These are phyloP conservation scores for Kodamaea suecica DNA, from an alignment of 1,139 yeast species.

Conservation along the genomic window DNA sequence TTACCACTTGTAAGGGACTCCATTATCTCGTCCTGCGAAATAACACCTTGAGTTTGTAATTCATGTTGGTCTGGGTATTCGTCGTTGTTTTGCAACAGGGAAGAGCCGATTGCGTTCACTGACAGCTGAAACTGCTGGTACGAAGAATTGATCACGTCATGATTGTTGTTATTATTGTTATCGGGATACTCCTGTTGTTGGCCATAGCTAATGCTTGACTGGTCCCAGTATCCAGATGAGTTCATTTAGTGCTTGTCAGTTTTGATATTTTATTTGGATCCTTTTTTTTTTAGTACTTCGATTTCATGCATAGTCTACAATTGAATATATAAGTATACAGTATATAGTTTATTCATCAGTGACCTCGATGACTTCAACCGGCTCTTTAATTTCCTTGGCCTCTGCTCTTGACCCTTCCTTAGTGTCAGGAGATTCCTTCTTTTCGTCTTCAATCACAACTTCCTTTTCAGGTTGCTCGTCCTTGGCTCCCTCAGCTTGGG, in stretches of 20 bases:
- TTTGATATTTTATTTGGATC: background rate
- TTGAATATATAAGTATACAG: too few relatives aligned
- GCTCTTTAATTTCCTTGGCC: background rate
- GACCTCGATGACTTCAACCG: background rate
- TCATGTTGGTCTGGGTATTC: conserved; percentile 23
- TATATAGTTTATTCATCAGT: too few relatives aligned
- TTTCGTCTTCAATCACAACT: background rate
- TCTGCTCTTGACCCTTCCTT: background rate
- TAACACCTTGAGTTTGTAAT: conserved; percentile 32
- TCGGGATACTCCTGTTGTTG: conserved; percentile 5
- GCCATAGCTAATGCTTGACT: conserved; percentile 14
- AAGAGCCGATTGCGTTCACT: background rate
- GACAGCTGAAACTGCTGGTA: conserved; percentile 1
- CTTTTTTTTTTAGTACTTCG: too few relatives aligned
- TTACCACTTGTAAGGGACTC: conserved; percentile 30
- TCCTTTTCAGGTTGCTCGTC: conserved; percentile 6
- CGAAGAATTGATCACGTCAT: conserved; percentile 1
- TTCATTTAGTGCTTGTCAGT: conserved; percentile 22
- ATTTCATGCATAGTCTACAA: too few relatives aligned
- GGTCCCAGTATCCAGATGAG: conserved; percentile 31
- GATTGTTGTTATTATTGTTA: conserved; percentile 3
- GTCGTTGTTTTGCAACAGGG: conserved; percentile 3
- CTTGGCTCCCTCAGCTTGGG: conserved; percentile 11
- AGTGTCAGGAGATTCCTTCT: background rate
- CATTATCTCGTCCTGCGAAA: conserved; percentile 35